These are phyloP conservation scores for Eucalyptus coolabah DNA, from an alignment of 345 rosid species.

Conservation along the genomic window DNA sequence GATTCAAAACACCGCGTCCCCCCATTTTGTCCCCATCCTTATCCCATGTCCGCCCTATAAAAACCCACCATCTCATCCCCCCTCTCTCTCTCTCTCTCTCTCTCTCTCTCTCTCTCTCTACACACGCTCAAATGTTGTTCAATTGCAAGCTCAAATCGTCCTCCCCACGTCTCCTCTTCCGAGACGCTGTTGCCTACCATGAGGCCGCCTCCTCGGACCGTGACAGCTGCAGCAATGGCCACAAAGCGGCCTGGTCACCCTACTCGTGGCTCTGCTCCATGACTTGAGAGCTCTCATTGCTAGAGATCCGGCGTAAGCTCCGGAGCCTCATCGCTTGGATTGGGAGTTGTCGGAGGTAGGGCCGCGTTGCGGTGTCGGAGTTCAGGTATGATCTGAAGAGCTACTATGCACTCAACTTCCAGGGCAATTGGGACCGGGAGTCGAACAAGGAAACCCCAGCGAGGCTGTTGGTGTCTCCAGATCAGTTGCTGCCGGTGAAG, in stretches of 20 bases:
- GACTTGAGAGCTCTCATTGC: fast-evolving
- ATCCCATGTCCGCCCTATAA: background rate
- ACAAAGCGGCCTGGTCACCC: fast-evolving
- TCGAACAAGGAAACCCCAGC: fast-evolving
- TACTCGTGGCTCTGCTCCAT: too few relatives aligned
- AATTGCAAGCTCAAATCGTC: background rate
- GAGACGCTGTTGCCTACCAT: fast-evolving
- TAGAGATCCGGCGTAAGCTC: fast-evolving
- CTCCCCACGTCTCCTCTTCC: fast-evolving
- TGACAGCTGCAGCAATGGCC: fast-evolving
- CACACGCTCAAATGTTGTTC: background rate
- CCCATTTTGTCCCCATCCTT: background rate
- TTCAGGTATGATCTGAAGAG: background rate
- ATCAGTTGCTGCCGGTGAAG: fast-evolving
- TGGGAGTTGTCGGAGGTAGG: background rate
- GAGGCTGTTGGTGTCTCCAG: fast-evolving
- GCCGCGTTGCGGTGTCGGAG: fast-evolving
- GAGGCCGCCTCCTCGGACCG: background rate
- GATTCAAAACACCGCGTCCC: background rate
- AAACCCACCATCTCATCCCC: background rate
- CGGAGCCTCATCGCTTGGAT: background rate
- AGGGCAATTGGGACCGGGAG: background rate
- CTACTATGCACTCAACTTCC: fast-evolving
- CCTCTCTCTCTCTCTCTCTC: too few relatives aligned
- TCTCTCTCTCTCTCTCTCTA: too few relatives aligned